A percentile compares a stretch with the other conserved stretches of the same genome.
Evolutionary conservation across 441 rosid species (phyloP).

Genomic region (Theobroma grandiflorum): DNA sequence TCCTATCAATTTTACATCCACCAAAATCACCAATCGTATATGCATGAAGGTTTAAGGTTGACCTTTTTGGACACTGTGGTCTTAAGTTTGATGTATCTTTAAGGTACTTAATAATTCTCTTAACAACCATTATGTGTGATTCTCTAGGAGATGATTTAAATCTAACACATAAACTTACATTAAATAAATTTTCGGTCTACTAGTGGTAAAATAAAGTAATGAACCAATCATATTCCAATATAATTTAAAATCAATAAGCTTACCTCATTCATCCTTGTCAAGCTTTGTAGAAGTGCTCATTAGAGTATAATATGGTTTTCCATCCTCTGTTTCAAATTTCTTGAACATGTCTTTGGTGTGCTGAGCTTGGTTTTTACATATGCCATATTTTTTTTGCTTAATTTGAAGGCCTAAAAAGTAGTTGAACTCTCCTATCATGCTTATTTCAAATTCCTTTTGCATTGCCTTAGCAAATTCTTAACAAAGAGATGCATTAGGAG

Average conservation of each 20-base stretch:
- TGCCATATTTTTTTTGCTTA: background rate
- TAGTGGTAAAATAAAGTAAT: slow-evolving; percentile 5
- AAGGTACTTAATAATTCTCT: background rate
- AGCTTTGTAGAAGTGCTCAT: no score
- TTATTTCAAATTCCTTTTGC: slow-evolving; percentile 14
- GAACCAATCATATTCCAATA: background rate
- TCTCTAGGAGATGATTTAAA: background rate
- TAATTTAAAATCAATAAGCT: background rate
- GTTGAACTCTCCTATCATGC: slow-evolving; percentile 18
- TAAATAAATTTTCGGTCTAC: background rate
- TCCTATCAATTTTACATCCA: background rate
- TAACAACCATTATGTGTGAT: background rate
- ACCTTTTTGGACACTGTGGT: background rate
- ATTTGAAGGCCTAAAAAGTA: slow-evolving; percentile 16
- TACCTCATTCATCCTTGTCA: no score
- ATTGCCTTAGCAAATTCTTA: background rate
- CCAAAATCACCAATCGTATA: background rate
- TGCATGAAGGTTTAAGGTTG: background rate
- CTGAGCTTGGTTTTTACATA: no score
- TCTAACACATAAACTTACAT: background rate
- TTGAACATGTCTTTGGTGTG: no score
- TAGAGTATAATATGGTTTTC: no score
- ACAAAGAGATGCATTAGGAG: no score
- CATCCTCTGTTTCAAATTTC: no score
- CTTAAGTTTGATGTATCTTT: background rate